Conservation (phyloP, 2,329 filamentous ascomycete genomes). For the Cladophialophora immunda region DNA sequence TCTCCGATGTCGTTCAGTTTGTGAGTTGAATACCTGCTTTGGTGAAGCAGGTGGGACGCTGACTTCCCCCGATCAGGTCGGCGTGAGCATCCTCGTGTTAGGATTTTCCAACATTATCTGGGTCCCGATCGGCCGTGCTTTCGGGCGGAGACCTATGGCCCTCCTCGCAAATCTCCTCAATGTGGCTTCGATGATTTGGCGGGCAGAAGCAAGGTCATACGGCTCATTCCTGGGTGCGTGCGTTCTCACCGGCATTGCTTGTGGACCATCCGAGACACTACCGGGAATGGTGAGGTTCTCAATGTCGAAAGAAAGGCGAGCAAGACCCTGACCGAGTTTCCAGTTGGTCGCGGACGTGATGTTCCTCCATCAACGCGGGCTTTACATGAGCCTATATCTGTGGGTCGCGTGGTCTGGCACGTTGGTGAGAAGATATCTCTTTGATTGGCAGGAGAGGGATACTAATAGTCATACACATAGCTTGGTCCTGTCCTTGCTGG, state of each 20-base stretch:
- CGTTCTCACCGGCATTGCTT: conserved; percentile 53
- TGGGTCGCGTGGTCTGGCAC: conserved; percentile 37
- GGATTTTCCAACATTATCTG: conserved; percentile 56
- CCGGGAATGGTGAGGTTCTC: conserved; percentile 26
- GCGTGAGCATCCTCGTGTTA: conserved; percentile 55
- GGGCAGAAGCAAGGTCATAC: conserved; percentile 54
- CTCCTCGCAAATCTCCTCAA: conserved; percentile 50
- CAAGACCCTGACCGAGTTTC: conserved; percentile 41
- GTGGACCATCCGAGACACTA: conserved; percentile 55
- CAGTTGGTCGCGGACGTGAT: conserved; percentile 57
- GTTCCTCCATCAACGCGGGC: conserved; percentile 54
- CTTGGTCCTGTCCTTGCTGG: conserved; percentile 56
- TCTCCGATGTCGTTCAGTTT: conserved; percentile 27
- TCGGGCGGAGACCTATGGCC: conserved; percentile 47
- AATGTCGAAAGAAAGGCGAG: not conserved
- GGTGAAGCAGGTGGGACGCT: not conserved
- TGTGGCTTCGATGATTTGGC: conserved; percentile 54
- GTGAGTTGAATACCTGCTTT: conserved; percentile 13
- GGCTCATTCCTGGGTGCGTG: conserved; percentile 54
- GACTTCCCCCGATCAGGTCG: conserved; percentile 32
- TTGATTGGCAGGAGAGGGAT: not conserved
- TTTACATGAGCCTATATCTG: conserved; percentile 52
- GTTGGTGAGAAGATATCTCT: conserved; percentile 35
- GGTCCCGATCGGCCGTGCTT: conserved; percentile 54
- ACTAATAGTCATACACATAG: conserved; percentile 43